Base-by-base conservation (phyloP, 495 filamentous ascomycete genomes). In the Penicillium roqueforti region DNA sequence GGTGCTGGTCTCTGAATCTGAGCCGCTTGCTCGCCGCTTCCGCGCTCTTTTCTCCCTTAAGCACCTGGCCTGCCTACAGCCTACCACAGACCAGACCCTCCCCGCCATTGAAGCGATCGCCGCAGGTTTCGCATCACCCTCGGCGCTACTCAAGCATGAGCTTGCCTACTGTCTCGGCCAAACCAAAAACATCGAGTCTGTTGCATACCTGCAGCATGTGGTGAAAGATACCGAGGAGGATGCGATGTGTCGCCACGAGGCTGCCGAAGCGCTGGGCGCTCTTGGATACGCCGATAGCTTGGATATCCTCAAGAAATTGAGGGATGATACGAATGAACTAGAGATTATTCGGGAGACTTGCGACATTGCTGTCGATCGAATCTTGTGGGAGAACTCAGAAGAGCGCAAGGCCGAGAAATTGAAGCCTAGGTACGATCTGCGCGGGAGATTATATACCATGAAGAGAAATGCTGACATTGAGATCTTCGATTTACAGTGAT, bases 31-130 rank as follows among this genome's bases (percentile, higher is more conserved):
- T 42, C 80, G 87, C 54, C 90, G 92, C 52, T 99, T 97, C 75
- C 92, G 93, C 63, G 95, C 93, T 23, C 87, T 97, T 59, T 99
- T 99, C 77, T 96, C 93, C 11, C 84, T 99, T 49, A 97, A 97
- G 73, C 85, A 96, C 70, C 76, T 96, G 39, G 93, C 95, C 9
- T 85, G 83, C 38, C 78, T 84, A 47, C 68, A 83, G 9, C 83
- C 83, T 9, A 74, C 79, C 6, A 83, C 80, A 29, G 68, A 78
- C 41, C 76, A 87, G 26, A 86, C 86, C 23, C 68, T 83, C 18
- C 80, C 84, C 5, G 89, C 93, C 13, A 95, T 98, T 60, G 80
- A 95, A 37, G 92, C 95, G 13, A 97, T 99, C 59, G 91, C 92
- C 4, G 89, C 92, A 3, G 93, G 79, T 3, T 92, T 97, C 58